phyloP scores from a whole-genome alignment of 495 filamentous ascomycete genomes.

The Poronia punctata region DNA sequence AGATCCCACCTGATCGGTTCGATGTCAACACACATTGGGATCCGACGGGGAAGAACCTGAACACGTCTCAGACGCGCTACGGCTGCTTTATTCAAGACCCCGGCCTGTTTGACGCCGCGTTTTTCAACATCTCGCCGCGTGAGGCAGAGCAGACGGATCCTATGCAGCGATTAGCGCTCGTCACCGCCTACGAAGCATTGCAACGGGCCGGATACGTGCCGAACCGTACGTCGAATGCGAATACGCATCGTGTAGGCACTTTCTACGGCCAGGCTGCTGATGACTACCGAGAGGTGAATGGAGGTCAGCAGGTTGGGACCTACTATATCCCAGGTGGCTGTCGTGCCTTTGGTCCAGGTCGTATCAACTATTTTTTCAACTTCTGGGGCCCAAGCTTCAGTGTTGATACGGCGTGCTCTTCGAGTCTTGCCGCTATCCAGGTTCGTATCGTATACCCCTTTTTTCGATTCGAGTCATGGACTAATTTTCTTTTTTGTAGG shows the following conservation, averaged over 20 bases:
- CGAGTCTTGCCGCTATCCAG: conserved; percentile 23
- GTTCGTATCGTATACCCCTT: no score
- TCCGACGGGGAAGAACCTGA: not conserved
- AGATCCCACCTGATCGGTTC: not conserved
- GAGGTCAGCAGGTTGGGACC: not conserved
- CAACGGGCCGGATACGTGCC: not conserved
- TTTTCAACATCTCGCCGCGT: no score
- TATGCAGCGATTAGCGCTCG: no score
- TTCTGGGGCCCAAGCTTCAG: not conserved
- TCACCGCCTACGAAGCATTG: no score
- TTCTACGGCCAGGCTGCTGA: no score
- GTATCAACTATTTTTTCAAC: not conserved
- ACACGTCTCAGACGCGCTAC: not conserved
- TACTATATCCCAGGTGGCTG: not conserved
- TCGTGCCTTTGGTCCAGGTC: not conserved
- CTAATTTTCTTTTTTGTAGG: no score
- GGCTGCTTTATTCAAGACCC: no score
- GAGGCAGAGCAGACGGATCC: no score
- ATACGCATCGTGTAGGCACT: no score
- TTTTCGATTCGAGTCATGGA: no score
- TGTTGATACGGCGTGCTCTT: conserved; percentile 55
- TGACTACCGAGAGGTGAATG: not conserved
- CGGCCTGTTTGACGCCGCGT: no score
- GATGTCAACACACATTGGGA: not conserved
- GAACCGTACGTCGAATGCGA: not conserved